Evolutionary conservation across 1,139 yeast genomes (phyloP), one percentile per base, ranked within the genome.

Genomic region (Yamadazyma mexicana): DNA sequence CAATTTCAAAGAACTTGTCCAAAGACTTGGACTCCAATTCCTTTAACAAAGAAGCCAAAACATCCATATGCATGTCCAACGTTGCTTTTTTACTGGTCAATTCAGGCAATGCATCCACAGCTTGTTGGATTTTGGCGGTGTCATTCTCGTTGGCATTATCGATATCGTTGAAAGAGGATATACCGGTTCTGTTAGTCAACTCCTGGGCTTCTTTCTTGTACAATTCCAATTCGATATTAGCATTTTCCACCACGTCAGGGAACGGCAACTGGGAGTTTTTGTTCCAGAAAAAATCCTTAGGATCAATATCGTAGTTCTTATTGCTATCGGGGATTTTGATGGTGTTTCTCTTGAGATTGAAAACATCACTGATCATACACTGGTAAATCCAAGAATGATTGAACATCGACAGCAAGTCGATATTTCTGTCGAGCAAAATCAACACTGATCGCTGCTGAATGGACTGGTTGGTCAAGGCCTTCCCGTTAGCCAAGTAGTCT

Each of bases 371-470:
- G 12, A 92, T 95, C 79, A 92, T 83, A 54, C 97, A 89, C 66
- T 92, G 96, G 59, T 92, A 92, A 38, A 95, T 89, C 98, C 98
- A 91, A 5, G 97, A 88, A 62, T 92, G 99, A 1, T 94, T 79
- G 59, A 94, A 83, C 98, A 92, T 91, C 20, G 96, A 84, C 2
- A 92, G 83, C 47, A 94, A 71, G 62, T 94, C 98, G 45, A 92
- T 75, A 54, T 86, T 87, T 58, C 99, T 77, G 61, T 92, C 99
- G 43, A 91, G 66, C 39, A 92, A 65, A 28, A 94, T 74, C 52
- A 92, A 70, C 12, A 92, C 97, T 4, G 87, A 80, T 46, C 96
- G 72, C 44, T 79, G 83, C 44, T 44, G 75, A 25, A 48, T 38
- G 2, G 50, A 35, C 42, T 39, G 57, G 44, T 46, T 52, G 20